A percentile compares a stretch with the other conserved stretches of the same genome.
Conservation (phyloP, 139 green algal species). For the Ettlia oleoabundans region DNA sequence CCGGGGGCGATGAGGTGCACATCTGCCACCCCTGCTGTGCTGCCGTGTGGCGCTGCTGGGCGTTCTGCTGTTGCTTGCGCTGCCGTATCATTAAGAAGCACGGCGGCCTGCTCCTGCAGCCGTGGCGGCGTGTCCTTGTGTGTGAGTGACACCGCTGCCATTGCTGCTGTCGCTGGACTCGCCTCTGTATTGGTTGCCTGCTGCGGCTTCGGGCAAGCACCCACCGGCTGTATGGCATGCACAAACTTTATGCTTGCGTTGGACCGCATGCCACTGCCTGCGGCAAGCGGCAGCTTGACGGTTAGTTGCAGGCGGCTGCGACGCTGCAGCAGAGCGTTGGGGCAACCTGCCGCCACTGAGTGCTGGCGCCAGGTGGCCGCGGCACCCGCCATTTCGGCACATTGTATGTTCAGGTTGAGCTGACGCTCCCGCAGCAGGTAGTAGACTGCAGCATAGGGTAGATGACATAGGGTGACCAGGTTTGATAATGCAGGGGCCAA, state of each 20-base stretch:
- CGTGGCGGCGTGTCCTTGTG: background rate
- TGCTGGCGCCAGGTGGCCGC: background rate
- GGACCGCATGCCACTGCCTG: background rate
- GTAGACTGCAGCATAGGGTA: slow-evolving; percentile 26
- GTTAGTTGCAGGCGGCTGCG: background rate
- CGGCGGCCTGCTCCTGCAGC: background rate
- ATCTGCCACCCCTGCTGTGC: too few relatives aligned
- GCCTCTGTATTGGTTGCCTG: too few relatives aligned
- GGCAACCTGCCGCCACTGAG: background rate
- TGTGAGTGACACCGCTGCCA: background rate
- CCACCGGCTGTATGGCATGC: background rate
- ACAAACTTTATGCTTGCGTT: background rate
- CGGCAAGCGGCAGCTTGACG: background rate
- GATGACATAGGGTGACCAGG: too few relatives aligned
- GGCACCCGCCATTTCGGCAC: background rate
- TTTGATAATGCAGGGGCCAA: background rate
- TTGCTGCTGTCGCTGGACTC: background rate
- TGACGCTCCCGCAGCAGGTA: slow-evolving; percentile 11
- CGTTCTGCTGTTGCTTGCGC: too few relatives aligned
- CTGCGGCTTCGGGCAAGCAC: background rate
- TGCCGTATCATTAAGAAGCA: too few relatives aligned
- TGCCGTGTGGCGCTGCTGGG: too few relatives aligned
- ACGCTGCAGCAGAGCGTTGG: background rate
- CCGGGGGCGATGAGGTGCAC: too few relatives aligned
- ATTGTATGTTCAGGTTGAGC: background rate